A percentile compares a stretch with the other conserved stretches of the same genome.
phyloP scores from a whole-genome alignment of 208 protist genomes.

The Trypanosoma scelopori region DNA sequence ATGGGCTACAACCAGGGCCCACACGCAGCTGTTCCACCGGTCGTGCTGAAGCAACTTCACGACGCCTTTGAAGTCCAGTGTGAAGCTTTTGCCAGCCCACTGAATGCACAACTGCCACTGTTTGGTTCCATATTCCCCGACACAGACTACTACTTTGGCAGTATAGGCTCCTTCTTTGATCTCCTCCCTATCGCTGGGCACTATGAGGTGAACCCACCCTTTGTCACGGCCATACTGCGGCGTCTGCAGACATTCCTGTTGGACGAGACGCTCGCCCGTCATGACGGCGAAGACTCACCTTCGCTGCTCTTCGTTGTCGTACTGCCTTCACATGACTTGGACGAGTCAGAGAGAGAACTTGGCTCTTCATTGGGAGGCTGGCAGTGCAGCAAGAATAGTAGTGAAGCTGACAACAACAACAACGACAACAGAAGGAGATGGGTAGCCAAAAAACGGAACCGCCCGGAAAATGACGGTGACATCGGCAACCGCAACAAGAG shows the following conservation, averaged over 20 bases:
- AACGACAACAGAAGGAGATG: background rate
- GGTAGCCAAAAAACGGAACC: background rate
- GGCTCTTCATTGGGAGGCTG: background rate
- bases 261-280: conserved; percentile 19
- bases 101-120: conserved; percentile 73
- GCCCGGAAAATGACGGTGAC: background rate
- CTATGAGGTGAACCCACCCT: conserved; percentile 86
- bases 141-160: conserved; percentile 79
- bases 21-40: conserved; percentile 62
- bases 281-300: conserved; percentile 9
- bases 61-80: conserved; percentile 44
- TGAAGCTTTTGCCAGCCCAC: conserved; percentile 88
- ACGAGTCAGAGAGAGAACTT: conserved; percentile 27
- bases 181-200: conserved; percentile 47
- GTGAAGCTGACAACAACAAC: background rate
- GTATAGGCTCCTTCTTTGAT: conserved; percentile 84
- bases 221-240: conserved; percentile 66
- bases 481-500: no score
- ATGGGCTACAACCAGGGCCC: conserved; percentile 71
- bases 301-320: conserved; percentile 61
- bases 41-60: conserved; percentile 45
- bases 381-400: background rate
- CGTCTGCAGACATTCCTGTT: conserved; percentile 46
- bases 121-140: conserved; percentile 88
- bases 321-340: conserved; percentile 67